These are phyloP conservation scores for Aphanoascus verrucosus DNA, from an alignment of 2,329 filamentous ascomycete species.

Conservation along the genomic window DNA sequence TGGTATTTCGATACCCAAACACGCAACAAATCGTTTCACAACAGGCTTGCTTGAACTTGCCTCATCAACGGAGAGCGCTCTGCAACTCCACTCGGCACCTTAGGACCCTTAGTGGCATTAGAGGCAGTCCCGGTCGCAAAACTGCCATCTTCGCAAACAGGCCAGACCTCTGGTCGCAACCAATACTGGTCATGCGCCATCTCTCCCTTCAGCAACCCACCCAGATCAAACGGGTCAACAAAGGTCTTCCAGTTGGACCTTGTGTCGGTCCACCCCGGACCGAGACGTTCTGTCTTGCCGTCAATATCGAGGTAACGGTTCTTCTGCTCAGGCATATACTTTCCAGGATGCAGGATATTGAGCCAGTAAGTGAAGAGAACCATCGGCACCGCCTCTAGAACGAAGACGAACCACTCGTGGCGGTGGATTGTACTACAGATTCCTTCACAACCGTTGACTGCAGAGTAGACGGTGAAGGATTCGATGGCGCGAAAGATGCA, in stretches of 20 bases:
- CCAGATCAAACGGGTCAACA: slow-evolving; percentile 23
- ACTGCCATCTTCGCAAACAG: slow-evolving; percentile 2
- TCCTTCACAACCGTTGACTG: neutral
- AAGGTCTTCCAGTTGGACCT: slow-evolving; percentile 23
- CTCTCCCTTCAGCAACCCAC: slow-evolving; percentile 20
- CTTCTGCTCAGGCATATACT: slow-evolving; percentile 23
- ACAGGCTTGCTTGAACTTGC: too few relatives aligned
- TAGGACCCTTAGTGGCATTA: too few relatives aligned
- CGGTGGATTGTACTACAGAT: slow-evolving; percentile 22
- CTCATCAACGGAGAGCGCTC: too few relatives aligned
- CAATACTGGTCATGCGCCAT: slow-evolving; percentile 25
- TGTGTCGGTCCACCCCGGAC: slow-evolving; percentile 26
- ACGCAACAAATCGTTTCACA: too few relatives aligned
- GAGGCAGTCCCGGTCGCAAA: too few relatives aligned
- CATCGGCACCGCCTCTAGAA: slow-evolving; percentile 29
- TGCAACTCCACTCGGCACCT: too few relatives aligned
- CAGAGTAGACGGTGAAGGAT: too few relatives aligned
- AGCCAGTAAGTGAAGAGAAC: slow-evolving; percentile 29
- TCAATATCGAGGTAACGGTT: slow-evolving; percentile 24
- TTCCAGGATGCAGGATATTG: slow-evolving; percentile 28
- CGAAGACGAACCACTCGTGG: slow-evolving; percentile 31
- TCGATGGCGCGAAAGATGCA: slow-evolving; percentile 20
- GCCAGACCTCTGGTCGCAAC: slow-evolving; percentile 22
- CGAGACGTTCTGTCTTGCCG: slow-evolving; percentile 22
- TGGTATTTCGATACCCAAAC: too few relatives aligned